Conservation (phyloP, 208 protist species). For the Acanthamoeba divionensis region DNA sequence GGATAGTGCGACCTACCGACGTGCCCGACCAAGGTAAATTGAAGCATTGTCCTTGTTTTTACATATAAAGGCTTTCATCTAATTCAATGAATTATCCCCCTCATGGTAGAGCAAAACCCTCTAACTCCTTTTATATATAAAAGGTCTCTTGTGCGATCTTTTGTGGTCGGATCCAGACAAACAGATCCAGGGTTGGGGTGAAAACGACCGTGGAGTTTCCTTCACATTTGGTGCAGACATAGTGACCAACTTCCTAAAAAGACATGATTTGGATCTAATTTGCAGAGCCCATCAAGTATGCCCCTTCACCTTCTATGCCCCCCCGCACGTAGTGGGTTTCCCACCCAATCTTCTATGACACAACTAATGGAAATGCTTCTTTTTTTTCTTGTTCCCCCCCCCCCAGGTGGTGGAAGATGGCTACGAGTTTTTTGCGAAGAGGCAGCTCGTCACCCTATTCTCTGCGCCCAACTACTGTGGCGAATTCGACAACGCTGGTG, state of each 20-base stretch:
- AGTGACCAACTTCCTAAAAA: conserved; percentile 96
- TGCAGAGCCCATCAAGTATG: conserved; percentile 98
- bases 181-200: conserved; percentile 92
- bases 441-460: conserved; percentile 99
- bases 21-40: conserved; percentile 93
- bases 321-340: neutral
- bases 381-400: neutral
- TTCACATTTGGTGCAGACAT: conserved; percentile 97
- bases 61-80: neutral
- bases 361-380: neutral
- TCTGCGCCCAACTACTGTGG: conserved; percentile 99
- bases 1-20: conserved; percentile 95
- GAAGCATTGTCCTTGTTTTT: too few relatives aligned
- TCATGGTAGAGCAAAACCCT: neutral
- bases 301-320: neutral
- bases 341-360: neutral
- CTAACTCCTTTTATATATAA: neutral
- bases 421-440: conserved; percentile 99
- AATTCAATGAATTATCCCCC: neutral
- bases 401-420: conserved; percentile 96
- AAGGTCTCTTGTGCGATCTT: conserved; percentile 97
- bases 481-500: conserved; percentile 99
- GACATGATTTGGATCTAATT: conserved; percentile 98
- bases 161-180: conserved; percentile 98
- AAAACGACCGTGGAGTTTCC: conserved; percentile 97